Base-by-base conservation (phyloP, 257 asterid genomes). In the Lithospermum erythrorhizon region DNA sequence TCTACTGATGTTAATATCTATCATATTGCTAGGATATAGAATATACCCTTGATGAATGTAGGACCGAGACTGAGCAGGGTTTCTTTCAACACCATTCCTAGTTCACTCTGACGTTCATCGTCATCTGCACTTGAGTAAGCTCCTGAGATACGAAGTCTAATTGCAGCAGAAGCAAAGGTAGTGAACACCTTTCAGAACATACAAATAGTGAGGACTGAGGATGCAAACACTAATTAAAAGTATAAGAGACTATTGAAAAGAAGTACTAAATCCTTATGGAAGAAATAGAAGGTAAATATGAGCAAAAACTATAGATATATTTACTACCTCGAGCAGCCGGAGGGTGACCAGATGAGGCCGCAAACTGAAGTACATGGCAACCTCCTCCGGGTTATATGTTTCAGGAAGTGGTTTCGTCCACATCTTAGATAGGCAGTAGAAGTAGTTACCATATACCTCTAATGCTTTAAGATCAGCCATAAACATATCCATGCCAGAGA, bases 381-480 rank as follows among this genome's bases (percentile, higher is more conserved):
- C 86, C 75, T 70, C 72, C 62, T 88, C 75, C 6, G 87, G 86
- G 69, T 91, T 90, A 68, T 88, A 91, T 45, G 70, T 69, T 71
- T 91, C 95, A 55, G 98, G 95, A 66, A 91, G 89, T 62, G 98
- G 95, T 81, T 80, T 86, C 45, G 93, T 78, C 94, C 93, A 88
- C 89, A 80, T 83, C 82, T 80, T 77, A 37, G 87, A 72, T 61
- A 78, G 77, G 77, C 68, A 72, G 77, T 88, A 86, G 69, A 77
- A 64, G 73, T 91, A 91, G 62, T 78, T 76, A 68, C 67, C 67
- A 71, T 91, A 86, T 64, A 83, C 87, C 80, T 88, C 93, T 76
- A 86, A 65, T 62, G 95, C 96, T 64, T 76, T 78, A 67, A 88
- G 67, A 81, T 91, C 98, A 72, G 98, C 90, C 70, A 86, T 21